phyloP scores from a whole-genome alignment of 1,284 basidiomycete species.

The Boletus semigastroideus region DNA sequence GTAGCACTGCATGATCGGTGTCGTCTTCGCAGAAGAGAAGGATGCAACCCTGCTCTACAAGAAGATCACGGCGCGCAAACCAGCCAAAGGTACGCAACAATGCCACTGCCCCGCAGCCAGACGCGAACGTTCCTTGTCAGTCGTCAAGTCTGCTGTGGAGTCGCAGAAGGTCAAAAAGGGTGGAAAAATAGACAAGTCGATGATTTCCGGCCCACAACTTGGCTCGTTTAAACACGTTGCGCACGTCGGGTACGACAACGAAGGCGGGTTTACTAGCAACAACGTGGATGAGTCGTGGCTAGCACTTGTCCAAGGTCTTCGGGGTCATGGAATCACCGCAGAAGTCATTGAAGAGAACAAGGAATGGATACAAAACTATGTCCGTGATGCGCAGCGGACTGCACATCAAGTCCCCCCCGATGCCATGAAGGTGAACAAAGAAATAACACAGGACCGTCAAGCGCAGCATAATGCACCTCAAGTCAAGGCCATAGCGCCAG shows the following conservation, averaged over 20 bases:
- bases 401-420: conserved; percentile 15
- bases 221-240: conserved; percentile 90
- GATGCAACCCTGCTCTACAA: conserved; percentile 91
- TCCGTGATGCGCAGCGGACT: conserved; percentile 55
- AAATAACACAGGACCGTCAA: no score
- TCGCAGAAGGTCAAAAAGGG: conserved; percentile 56
- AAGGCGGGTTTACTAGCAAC: conserved; percentile 82
- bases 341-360: conserved; percentile 73
- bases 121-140: conserved; percentile 7
- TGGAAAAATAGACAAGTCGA: conserved; percentile 84
- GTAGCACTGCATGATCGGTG: conserved; percentile 85
- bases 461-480: not conserved
- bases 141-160: conserved; percentile 49
- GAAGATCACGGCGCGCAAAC: conserved; percentile 78
- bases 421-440: no score
- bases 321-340: conserved; percentile 66
- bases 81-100: conserved; percentile 48
- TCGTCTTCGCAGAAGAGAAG: conserved; percentile 86
- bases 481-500: no score
- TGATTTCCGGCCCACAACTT: conserved; percentile 81
- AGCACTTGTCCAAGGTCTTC: conserved; percentile 71
- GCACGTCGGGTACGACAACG: conserved; percentile 92
- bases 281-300: conserved; percentile 96
- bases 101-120: not conserved
- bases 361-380: conserved; percentile 88